These are phyloP conservation scores for Fragaria vesca DNA, from an alignment of 306 rosid genomes.

Conservation along the genomic window DNA sequence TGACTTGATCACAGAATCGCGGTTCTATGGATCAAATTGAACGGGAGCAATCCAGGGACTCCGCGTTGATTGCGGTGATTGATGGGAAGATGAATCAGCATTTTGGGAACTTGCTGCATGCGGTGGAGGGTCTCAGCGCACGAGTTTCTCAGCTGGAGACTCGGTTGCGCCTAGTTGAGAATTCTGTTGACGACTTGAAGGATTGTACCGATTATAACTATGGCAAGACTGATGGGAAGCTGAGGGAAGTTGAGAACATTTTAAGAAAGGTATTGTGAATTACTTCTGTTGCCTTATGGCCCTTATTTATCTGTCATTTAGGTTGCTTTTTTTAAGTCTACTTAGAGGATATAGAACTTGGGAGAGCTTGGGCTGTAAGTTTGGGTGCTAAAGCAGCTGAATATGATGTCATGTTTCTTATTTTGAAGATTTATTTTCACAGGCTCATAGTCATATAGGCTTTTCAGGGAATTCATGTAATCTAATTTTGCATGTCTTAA, in stretches of 20 bases:
- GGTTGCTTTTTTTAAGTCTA: neutral
- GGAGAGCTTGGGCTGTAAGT: neutral
- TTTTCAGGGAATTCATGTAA: neutral
- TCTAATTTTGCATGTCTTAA: neutral
- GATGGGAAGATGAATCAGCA: constrained; percentile 33
- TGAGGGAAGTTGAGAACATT: constrained; percentile 33
- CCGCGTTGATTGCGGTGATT: constrained; percentile 24
- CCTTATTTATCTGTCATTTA: neutral
- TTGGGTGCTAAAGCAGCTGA: neutral
- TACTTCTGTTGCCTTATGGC: neutral
- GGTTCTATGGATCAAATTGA: constrained; percentile 10
- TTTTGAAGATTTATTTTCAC: neutral
- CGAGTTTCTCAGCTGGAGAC: constrained; percentile 38
- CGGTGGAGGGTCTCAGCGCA: constrained; percentile 30
- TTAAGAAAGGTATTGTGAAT: constrained; percentile 24
- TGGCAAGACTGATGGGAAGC: constrained; percentile 31
- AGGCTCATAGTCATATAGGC: neutral
- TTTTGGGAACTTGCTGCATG: constrained; percentile 21
- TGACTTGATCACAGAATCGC: constrained; percentile 10
- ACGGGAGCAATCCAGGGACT: neutral
- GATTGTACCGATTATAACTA: constrained; percentile 21
- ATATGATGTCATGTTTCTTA: neutral
- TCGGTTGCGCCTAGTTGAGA: constrained; percentile 27
- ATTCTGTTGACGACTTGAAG: constrained; percentile 36
- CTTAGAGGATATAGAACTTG: neutral